These are phyloP conservation scores for Populus tremula DNA, from an alignment of 345 rosid genomes.

Conservation along the genomic window DNA sequence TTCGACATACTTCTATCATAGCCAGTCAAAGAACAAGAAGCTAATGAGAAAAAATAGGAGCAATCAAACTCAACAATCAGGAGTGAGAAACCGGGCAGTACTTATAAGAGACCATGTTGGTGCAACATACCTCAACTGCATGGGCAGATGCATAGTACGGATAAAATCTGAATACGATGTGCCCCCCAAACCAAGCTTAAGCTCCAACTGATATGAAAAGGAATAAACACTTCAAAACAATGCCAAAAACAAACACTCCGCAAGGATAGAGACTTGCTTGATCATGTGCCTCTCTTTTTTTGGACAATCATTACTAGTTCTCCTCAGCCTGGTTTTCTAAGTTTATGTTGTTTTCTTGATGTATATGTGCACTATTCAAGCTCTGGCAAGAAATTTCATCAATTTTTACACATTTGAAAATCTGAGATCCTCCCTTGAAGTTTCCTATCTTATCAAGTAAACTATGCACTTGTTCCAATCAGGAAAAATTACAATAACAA, in stretches of 20 bases:
- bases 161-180: constrained; percentile 91
- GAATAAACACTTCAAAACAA: neutral
- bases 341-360: too few relatives aligned
- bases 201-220: constrained; percentile 62
- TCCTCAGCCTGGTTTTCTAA: too few relatives aligned
- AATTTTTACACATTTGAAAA: neutral
- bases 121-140: constrained; percentile 72
- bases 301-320: too few relatives aligned
- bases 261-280: too few relatives aligned
- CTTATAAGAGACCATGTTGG: neutral
- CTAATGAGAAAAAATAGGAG: neutral
- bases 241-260: too few relatives aligned
- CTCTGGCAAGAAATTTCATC: too few relatives aligned
- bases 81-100: neutral
- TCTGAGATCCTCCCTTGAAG: neutral
- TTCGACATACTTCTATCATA: neutral
- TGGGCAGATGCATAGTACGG: constrained; percentile 64
- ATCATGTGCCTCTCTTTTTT: too few relatives aligned
- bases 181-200: constrained; percentile 91
- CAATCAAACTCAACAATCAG: neutral
- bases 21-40: constrained; percentile 2
- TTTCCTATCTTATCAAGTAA: too few relatives aligned
- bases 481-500: too few relatives aligned
- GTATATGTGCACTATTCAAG: too few relatives aligned
- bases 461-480: too few relatives aligned